Evolutionary conservation across 495 filamentous ascomycete genomes (phyloP).

Genomic region (Penicillium lividum): DNA sequence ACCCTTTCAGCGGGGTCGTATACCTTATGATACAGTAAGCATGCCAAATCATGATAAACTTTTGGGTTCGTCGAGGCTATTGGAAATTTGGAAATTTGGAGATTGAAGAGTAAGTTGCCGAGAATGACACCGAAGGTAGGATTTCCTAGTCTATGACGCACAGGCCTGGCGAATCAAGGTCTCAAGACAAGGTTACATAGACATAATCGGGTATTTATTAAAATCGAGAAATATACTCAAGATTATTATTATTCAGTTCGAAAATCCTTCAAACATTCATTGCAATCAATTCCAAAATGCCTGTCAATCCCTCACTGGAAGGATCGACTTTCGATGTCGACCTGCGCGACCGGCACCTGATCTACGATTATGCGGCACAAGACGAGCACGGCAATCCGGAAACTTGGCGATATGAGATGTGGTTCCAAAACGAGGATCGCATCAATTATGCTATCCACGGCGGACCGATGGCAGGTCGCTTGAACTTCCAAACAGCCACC

Average conservation of each 20-base stretch:
- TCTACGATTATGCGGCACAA: constrained; percentile 42
- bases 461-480: constrained; percentile 41
- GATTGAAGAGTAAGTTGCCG: too few species aligned
- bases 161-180: too few species aligned
- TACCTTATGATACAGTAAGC: too few species aligned
- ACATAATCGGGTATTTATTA: not conserved
- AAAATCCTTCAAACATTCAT: not conserved
- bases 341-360: constrained; percentile 39
- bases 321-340: constrained; percentile 36
- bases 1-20: too few species aligned
- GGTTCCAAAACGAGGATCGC: constrained; percentile 42
- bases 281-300: constrained; percentile 23
- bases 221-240: too few species aligned
- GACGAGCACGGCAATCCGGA: constrained; percentile 33
- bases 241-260: too few species aligned
- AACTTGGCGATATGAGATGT: constrained; percentile 49
- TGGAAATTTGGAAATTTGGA: too few species aligned
- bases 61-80: too few species aligned
- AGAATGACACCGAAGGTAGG: too few species aligned
- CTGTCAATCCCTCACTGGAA: constrained; percentile 25
- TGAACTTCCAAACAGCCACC: constrained; percentile 39
- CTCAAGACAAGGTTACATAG: too few species aligned
- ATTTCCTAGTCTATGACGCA: too few species aligned
- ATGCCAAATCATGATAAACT: too few species aligned
- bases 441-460: constrained; percentile 47